phyloP scores from a whole-genome alignment of 2,329 filamentous ascomycete species.

The Aspergillus awamori region DNA sequence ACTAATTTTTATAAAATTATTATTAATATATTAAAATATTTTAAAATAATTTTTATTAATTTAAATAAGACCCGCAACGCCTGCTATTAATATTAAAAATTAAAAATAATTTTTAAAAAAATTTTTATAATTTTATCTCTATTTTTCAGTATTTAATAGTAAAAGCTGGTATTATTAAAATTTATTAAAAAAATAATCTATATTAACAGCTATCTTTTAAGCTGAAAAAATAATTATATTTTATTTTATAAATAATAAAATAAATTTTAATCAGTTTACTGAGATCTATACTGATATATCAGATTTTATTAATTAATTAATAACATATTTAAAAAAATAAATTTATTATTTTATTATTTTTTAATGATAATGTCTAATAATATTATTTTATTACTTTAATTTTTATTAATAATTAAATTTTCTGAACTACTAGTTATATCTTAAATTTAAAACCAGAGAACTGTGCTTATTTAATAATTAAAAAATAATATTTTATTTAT shows the following conservation, averaged over 20 bases:
- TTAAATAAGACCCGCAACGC: not conserved
- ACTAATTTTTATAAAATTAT: not conserved
- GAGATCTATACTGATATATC: not conserved
- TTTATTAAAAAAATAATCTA: conserved; percentile 7
- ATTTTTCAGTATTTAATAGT: not conserved
- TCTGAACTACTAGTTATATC: too few relatives aligned
- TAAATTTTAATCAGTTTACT: not conserved
- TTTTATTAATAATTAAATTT: too few relatives aligned
- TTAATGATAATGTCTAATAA: not conserved
- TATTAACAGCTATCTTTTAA: not conserved
- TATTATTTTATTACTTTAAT: too few relatives aligned
- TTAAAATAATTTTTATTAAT: not conserved
- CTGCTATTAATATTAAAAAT: not conserved
- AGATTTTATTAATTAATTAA: not conserved
- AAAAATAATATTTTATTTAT: too few relatives aligned
- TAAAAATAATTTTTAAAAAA: conserved; percentile 4
- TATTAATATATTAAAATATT: not conserved
- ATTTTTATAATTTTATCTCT: not conserved
- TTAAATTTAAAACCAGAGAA: too few relatives aligned
- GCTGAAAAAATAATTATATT: not conserved
- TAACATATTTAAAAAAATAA: not conserved
- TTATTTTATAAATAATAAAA: not conserved
- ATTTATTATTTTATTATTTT: not conserved
- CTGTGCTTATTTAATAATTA: too few relatives aligned
- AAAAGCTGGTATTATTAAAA: not conserved